phyloP scores from a whole-genome alignment of 352 stramenopile genomes.

The Phytophthora hibernalis region DNA sequence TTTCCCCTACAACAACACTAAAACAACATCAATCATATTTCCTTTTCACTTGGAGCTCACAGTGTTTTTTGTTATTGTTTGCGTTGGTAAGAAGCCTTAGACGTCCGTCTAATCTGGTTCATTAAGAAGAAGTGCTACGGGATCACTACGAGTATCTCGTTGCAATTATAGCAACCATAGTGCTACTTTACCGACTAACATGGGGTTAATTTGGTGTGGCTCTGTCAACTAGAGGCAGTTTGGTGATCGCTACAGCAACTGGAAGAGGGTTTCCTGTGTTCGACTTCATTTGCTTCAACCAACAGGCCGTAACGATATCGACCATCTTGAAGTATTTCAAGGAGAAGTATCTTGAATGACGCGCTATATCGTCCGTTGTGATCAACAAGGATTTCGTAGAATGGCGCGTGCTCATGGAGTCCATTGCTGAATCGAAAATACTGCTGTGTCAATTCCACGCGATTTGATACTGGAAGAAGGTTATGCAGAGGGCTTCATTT shows the following conservation, averaged over 20 bases:
- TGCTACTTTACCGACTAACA: not conserved
- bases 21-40: too few relatives aligned
- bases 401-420: constrained; percentile 15
- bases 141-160: too few relatives aligned
- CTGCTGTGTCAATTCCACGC: constrained; percentile 7
- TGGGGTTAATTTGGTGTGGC: not conserved
- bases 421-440: not conserved
- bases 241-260: constrained; percentile 24
- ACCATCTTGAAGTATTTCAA: constrained; percentile 29
- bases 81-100: too few relatives aligned
- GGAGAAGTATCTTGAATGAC: constrained; percentile 14
- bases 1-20: too few relatives aligned
- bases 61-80: too few relatives aligned
- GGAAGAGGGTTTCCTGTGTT: constrained; percentile 26
- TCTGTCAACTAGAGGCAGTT: constrained; percentile 7
- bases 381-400: constrained; percentile 36
- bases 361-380: not conserved
- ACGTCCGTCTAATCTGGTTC: too few relatives aligned
- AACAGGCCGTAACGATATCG: constrained; percentile 24
- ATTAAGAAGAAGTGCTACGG: too few relatives aligned
- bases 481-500: constrained; percentile 4
- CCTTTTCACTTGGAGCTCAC: too few relatives aligned
- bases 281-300: constrained; percentile 27
- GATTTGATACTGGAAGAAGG: constrained; percentile 8
- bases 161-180: not conserved